Percentiles rank a stretch among this genome's conserved stretches.
phyloP scores from a whole-genome alignment of 2,329 filamentous ascomycete genomes.

The Cladosporium sp. region DNA sequence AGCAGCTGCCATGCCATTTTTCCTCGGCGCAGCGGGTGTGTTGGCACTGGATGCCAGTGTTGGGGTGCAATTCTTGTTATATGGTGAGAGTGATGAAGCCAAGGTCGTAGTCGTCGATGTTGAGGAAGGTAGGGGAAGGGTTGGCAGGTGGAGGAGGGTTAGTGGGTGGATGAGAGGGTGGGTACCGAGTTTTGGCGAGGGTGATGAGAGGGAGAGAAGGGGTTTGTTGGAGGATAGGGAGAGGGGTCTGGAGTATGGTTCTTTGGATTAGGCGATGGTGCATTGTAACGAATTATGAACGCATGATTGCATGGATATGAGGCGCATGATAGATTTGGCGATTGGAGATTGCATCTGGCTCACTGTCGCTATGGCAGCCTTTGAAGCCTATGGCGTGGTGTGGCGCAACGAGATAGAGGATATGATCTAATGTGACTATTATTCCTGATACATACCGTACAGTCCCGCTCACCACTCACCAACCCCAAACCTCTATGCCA shows the following conservation, averaged over 20 bases:
- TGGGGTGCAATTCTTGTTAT: slow-evolving; percentile 58
- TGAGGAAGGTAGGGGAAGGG: slow-evolving; percentile 35
- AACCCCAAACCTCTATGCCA: too few species aligned
- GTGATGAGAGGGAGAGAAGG: slow-evolving; percentile 12
- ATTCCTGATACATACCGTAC: too few species aligned
- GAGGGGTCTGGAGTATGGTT: slow-evolving; percentile 6
- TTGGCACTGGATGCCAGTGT: slow-evolving; percentile 58
- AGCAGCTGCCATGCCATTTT: slow-evolving; percentile 56
- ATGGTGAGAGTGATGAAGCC: slow-evolving; percentile 43
- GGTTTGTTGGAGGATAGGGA: slow-evolving; percentile 1
- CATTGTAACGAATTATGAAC: neutral
- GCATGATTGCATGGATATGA: too few species aligned
- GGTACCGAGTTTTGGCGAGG: slow-evolving; percentile 50
- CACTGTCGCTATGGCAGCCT: too few species aligned
- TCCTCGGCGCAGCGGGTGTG: slow-evolving; percentile 61
- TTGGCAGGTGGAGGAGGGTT: slow-evolving; percentile 51
- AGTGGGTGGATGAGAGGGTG: slow-evolving; percentile 64
- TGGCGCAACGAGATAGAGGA: too few species aligned
- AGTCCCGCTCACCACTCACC: too few species aligned
- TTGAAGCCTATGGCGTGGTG: too few species aligned
- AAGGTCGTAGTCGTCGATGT: slow-evolving; percentile 41
- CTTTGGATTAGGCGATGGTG: neutral
- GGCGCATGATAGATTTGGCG: too few species aligned
- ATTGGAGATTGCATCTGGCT: too few species aligned
- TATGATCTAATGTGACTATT: too few species aligned